Evolutionary conservation across 768 basidiomycete species (phyloP), one percentile per base, ranked within the genome.

Genomic region (Pulveroboletus sp.): DNA sequence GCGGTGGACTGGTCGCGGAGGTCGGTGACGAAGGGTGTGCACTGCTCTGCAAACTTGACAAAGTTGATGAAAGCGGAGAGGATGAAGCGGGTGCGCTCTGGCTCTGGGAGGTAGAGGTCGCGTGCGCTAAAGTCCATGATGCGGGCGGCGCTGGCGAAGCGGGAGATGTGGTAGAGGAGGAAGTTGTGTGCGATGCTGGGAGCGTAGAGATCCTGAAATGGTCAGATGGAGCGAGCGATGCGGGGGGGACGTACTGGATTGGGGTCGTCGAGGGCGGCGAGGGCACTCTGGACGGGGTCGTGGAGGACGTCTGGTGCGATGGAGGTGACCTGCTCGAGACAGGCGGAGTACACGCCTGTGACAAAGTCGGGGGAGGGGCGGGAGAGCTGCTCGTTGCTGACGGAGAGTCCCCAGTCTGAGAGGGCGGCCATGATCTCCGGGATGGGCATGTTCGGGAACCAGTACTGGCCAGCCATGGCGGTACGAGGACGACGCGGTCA

Each of bases 41-140:
- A 83, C 56, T 90, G 86, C 57, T 85, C 87, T 13, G 83, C 84
- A 66, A 93, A 95, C 68, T 90, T 91, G 68, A 92, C 81, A 65
- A 94, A 91, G 69, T 96, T 96, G 73, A 94, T 89, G 57, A 95
- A 87, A 3, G 87, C 91, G 30, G 89, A 90, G 54, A 96, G 78
- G 34, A 88, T 73, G 45, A 79, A 75, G 24, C 85, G 76, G 0
- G 91, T 89, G 24, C 93, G 83, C 35, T 84, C 79, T 23, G 81
- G 71, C 8, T 89, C 85, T 1, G 93, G 93, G 39, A 73, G 76
- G 47, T 75, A 74, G 16, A 95, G 65, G 56, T 96, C 93, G 55
- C 75, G 80, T 45, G 87, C 72, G 54, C 76, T 83, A 65, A 95
- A 93, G 63, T 87, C 83, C 47, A 85, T 79, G 32, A 89, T 80